Evolutionary conservation across 2,329 filamentous ascomycete genomes (phyloP).

Genomic region (Bertia moriformis): DNA sequence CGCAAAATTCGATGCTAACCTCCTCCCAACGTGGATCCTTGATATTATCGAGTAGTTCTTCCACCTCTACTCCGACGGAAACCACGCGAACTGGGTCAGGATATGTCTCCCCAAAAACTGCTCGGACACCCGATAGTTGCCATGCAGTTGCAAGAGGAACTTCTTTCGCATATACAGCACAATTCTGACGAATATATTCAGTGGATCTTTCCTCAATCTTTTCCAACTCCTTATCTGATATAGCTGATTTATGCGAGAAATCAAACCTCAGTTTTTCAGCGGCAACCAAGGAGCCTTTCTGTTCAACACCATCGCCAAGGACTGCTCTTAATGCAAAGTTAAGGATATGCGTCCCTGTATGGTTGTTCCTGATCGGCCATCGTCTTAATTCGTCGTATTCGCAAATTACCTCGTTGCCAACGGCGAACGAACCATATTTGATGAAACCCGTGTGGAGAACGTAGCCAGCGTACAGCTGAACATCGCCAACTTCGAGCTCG

Average conservation of each 20-base stretch:
- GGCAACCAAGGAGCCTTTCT: constrained; percentile 89
- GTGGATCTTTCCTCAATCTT: constrained; percentile 80
- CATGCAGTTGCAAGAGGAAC: constrained; percentile 70
- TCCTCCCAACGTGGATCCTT: constrained; percentile 74
- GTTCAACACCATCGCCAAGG: constrained; percentile 78
- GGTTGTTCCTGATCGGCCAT: constrained; percentile 89
- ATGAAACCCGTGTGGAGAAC: constrained; percentile 86
- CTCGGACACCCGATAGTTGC: constrained; percentile 77
- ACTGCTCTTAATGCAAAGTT: constrained; percentile 88
- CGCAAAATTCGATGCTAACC: constrained; percentile 91
- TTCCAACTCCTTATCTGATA: constrained; percentile 66
- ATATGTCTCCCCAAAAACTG: constrained; percentile 96
- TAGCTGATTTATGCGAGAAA: constrained; percentile 78
- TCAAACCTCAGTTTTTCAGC: constrained; percentile 96
- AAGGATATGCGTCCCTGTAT: constrained; percentile 91
- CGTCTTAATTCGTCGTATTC: constrained; percentile 88
- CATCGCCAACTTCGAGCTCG: constrained; percentile 80
- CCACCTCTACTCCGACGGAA: constrained; percentile 78
- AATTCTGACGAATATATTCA: constrained; percentile 76
- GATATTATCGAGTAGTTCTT: constrained; percentile 68
- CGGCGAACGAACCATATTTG: constrained; percentile 65
- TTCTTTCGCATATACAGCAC: constrained; percentile 72
- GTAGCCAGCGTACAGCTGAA: constrained; percentile 88
- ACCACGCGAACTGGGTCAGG: constrained; percentile 94
- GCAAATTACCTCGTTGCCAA: constrained; percentile 73